Conservation (phyloP, 306 rosid genomes). For the Cyclanthera cordifolia region DNA sequence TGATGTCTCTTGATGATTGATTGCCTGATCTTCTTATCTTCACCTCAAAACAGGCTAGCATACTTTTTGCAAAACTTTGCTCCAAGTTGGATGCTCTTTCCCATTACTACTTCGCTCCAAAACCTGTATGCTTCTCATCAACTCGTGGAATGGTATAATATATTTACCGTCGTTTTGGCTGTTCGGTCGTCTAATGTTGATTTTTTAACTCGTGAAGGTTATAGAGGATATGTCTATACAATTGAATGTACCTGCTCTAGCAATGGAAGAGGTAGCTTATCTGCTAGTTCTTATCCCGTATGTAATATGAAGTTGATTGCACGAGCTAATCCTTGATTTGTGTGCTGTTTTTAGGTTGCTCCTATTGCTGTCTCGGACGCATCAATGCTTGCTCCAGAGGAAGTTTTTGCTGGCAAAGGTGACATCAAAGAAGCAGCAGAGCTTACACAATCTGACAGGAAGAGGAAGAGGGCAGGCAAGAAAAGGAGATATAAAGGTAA, state of each 20-base stretch:
- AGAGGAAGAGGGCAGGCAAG: slow-evolving; percentile 78
- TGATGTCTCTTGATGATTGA: not conserved
- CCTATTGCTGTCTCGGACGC: slow-evolving; percentile 95
- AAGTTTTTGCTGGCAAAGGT: slow-evolving; percentile 86
- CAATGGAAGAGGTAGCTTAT: slow-evolving; percentile 86
- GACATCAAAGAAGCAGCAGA: slow-evolving; percentile 78
- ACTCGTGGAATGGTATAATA: not conserved
- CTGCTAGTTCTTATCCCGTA: slow-evolving; percentile 5
- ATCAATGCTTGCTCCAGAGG: slow-evolving; percentile 98
- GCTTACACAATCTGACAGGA: slow-evolving; percentile 80
- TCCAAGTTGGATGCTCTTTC: slow-evolving; percentile 87
- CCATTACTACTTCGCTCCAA: slow-evolving; percentile 84
- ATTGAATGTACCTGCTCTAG: slow-evolving; percentile 79
- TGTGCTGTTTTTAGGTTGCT: slow-evolving; percentile 57
- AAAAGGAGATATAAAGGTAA: slow-evolving; percentile 83
- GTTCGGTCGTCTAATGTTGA: slow-evolving; percentile 13
- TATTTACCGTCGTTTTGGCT: not conserved
- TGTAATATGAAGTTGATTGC: not conserved
- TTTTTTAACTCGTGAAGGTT: slow-evolving; percentile 39
- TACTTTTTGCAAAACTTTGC: slow-evolving; percentile 61
- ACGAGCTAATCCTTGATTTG: slow-evolving; percentile 16
- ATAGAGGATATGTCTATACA: slow-evolving; percentile 80
- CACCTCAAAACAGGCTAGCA: slow-evolving; percentile 53
- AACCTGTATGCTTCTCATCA: slow-evolving; percentile 53
- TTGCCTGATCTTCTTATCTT: slow-evolving; percentile 18